Conservation (phyloP, 2,329 filamentous ascomycete genomes). For the Diplodia corticola region DNA sequence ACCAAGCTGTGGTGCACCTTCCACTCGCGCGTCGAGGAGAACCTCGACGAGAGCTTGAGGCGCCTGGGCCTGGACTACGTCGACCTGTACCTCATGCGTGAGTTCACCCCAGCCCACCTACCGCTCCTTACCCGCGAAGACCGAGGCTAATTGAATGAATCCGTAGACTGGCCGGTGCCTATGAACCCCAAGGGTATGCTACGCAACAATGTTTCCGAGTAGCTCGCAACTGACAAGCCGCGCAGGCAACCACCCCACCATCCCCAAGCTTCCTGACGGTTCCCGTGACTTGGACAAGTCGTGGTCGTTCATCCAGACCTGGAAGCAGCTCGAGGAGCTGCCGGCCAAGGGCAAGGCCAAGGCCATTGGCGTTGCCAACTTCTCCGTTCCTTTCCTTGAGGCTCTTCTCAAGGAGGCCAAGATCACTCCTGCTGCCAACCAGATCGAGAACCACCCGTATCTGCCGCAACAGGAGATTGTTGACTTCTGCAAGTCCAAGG, state of each 20-base stretch:
- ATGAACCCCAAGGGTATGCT: slow-evolving; percentile 71
- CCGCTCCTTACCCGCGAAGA: neutral
- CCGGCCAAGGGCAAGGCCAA: slow-evolving; percentile 47
- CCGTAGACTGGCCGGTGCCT: slow-evolving; percentile 70
- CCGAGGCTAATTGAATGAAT: neutral
- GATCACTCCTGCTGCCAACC: slow-evolving; percentile 66
- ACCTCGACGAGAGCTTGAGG: slow-evolving; percentile 71
- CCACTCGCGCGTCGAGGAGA: slow-evolving; percentile 67
- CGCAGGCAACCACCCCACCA: slow-evolving; percentile 66
- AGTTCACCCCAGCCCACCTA: neutral
- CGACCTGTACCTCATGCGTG: slow-evolving; percentile 72
- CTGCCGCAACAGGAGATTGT: slow-evolving; percentile 72
- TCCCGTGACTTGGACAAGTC: slow-evolving; percentile 68
- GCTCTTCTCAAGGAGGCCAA: slow-evolving; percentile 59
- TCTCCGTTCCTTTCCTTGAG: slow-evolving; percentile 49
- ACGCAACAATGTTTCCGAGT: neutral
- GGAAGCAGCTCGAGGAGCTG: slow-evolving; percentile 73
- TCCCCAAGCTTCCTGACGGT: slow-evolving; percentile 74
- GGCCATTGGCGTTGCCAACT: slow-evolving; percentile 54
- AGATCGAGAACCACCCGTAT: slow-evolving; percentile 73
- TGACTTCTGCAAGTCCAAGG: slow-evolving; percentile 66
- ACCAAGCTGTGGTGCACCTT: slow-evolving; percentile 87
- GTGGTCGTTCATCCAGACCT: slow-evolving; percentile 73
- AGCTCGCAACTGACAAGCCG: slow-evolving; percentile 27
- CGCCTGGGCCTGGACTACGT: slow-evolving; percentile 76